These are phyloP conservation scores for Furcasterigmium furcatum DNA, from an alignment of 2,329 filamentous ascomycete species.

Conservation along the genomic window DNA sequence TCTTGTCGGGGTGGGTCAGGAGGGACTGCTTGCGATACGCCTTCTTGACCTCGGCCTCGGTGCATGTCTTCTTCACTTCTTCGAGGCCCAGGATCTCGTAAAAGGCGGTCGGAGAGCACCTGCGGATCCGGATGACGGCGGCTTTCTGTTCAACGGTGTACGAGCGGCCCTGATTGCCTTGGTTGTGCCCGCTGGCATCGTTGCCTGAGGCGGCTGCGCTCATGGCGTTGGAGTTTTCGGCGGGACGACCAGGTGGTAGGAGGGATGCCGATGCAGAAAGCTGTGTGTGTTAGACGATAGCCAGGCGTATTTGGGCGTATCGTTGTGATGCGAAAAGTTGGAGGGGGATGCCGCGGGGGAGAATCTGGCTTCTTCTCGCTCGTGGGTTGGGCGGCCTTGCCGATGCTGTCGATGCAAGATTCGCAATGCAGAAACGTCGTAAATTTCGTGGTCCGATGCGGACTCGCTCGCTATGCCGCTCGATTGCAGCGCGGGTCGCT, in stretches of 20 bases:
- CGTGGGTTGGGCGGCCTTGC: too few relatives aligned
- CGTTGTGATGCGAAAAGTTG: too few relatives aligned
- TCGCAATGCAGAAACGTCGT: too few relatives aligned
- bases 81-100: conserved; percentile 90
- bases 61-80: conserved; percentile 58
- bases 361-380: too few relatives aligned
- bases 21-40: conserved; percentile 93
- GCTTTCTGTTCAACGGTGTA: conserved; percentile 90
- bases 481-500: too few relatives aligned
- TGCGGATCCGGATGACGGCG: conserved; percentile 83
- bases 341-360: too few relatives aligned
- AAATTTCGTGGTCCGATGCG: too few relatives aligned
- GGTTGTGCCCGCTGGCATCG: conserved; percentile 59
- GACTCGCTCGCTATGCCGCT: too few relatives aligned
- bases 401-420: too few relatives aligned
- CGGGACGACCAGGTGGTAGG: background rate
- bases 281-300: too few relatives aligned
- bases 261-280: too few relatives aligned
- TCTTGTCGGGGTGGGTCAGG: conserved; percentile 97
- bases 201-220: conserved; percentile 53
- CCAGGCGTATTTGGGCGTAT: too few relatives aligned
- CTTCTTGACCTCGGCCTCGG: conserved; percentile 91
- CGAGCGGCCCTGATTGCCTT: conserved; percentile 71
- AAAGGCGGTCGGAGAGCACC: conserved; percentile 81
- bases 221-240: conserved; percentile 22